These are phyloP conservation scores for Fagopyrum esculentum DNA, from an alignment of 148 eudicot species.

Conservation along the genomic window DNA sequence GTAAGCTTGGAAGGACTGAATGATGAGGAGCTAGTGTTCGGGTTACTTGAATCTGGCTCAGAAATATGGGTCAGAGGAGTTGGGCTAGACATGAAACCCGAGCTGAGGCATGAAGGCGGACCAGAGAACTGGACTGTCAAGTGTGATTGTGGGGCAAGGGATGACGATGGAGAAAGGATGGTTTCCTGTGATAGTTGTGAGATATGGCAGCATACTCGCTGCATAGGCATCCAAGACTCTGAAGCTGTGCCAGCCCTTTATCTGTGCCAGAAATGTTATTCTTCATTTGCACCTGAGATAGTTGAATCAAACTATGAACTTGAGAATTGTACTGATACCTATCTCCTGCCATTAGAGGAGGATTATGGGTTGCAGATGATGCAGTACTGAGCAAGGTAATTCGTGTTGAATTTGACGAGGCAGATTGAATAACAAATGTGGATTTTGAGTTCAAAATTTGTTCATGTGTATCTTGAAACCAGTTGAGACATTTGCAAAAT, in stretches of 20 bases:
- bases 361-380: constrained; percentile 10
- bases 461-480: no score
- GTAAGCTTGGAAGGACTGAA: constrained; percentile 25
- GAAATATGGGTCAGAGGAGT: constrained; percentile 40
- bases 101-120: constrained; percentile 59
- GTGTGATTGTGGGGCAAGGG: constrained; percentile 76
- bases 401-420: not conserved
- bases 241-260: constrained; percentile 68
- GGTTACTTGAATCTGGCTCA: constrained; percentile 53
- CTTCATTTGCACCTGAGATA: constrained; percentile 38
- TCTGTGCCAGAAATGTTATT: constrained; percentile 55
- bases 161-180: constrained; percentile 98
- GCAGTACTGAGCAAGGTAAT: not conserved
- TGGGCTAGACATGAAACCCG: constrained; percentile 35
- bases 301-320: constrained; percentile 13
- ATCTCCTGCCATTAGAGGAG: not conserved
- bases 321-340: not conserved
- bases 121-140: constrained; percentile 64
- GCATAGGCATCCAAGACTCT: constrained; percentile 63
- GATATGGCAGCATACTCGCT: constrained; percentile 81
- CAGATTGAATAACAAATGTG: not conserved
- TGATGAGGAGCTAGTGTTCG: constrained; percentile 58
- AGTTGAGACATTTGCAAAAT: no score
- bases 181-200: constrained; percentile 85
- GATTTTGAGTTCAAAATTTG: not conserved